phyloP scores from a whole-genome alignment of 768 basidiomycete genomes.

The Lyophyllum decastes region DNA sequence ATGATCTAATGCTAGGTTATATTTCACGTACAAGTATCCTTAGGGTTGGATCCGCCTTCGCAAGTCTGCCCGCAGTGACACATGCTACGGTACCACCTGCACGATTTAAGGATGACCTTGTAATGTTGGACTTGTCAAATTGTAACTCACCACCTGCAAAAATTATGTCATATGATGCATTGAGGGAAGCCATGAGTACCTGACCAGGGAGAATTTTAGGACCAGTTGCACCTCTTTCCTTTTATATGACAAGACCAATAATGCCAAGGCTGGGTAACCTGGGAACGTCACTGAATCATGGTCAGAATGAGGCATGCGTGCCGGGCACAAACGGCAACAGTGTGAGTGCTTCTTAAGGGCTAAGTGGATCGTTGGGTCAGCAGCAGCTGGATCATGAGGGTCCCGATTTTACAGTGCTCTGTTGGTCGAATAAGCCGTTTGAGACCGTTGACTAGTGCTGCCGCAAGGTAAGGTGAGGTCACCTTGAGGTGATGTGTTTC shows the following conservation, averaged over 20 bases:
- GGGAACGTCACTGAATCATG: neutral
- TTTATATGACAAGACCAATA: neutral
- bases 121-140: neutral
- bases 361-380: too few species aligned
- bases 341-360: too few species aligned
- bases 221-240: neutral
- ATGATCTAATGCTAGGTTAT: neutral
- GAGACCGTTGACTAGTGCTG: too few species aligned
- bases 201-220: neutral
- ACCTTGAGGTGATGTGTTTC: too few species aligned
- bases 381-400: too few species aligned
- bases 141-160: slow-evolving; percentile 53
- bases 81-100: slow-evolving; percentile 58
- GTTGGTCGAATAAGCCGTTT: too few species aligned
- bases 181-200: slow-evolving; percentile 1
- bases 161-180: slow-evolving; percentile 45
- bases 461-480: too few species aligned
- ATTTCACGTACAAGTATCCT: slow-evolving; percentile 48
- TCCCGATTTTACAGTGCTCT: too few species aligned
- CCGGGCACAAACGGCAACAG: too few species aligned
- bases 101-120: neutral
- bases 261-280: neutral
- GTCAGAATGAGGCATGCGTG: neutral
- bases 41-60: slow-evolving; percentile 51
- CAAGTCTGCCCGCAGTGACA: slow-evolving; percentile 55